These are phyloP conservation scores for Penicillium simplicissimum DNA, from an alignment of 495 filamentous ascomycete species.

Conservation along the genomic window DNA sequence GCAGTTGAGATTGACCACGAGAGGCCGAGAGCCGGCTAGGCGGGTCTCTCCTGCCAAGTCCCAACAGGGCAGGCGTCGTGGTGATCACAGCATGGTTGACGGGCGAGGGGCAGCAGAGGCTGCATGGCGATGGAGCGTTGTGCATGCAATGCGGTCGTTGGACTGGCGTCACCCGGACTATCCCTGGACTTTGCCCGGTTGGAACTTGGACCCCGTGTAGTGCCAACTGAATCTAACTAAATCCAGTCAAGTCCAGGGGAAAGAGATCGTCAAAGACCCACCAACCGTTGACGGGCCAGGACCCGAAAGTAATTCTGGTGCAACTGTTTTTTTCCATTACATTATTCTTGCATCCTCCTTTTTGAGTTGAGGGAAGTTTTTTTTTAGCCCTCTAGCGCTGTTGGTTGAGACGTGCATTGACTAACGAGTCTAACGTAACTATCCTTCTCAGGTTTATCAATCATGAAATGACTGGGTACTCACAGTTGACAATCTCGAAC, in stretches of 20 bases:
- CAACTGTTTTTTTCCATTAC: not conserved
- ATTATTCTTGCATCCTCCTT: not conserved
- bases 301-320: not conserved
- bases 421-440: too few species aligned
- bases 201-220: too few species aligned
- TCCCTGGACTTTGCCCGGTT: not conserved
- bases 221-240: not conserved
- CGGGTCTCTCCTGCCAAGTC: constrained; percentile 8
- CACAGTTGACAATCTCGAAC: not conserved
- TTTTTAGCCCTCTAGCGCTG: not conserved
- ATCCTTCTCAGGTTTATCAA: not conserved
- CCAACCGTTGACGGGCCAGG: constrained; percentile 21
- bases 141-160: constrained; percentile 18
- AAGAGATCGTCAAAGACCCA: constrained; percentile 24
- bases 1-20: not conserved
- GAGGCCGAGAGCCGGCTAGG: constrained; percentile 6
- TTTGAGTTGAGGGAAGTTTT: constrained; percentile 1
- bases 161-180: not conserved
- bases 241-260: constrained; percentile 4
- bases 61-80: constrained; percentile 13
- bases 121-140: constrained; percentile 2
- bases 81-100: constrained; percentile 14
- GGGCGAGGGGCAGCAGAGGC: not conserved
- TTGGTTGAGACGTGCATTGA: not conserved
- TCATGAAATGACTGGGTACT: not conserved